A percentile compares a stretch with the other conserved stretches of the same genome.
phyloP scores from a whole-genome alignment of 805 yeast genomes.

The Zygoascus ofunaensis region DNA sequence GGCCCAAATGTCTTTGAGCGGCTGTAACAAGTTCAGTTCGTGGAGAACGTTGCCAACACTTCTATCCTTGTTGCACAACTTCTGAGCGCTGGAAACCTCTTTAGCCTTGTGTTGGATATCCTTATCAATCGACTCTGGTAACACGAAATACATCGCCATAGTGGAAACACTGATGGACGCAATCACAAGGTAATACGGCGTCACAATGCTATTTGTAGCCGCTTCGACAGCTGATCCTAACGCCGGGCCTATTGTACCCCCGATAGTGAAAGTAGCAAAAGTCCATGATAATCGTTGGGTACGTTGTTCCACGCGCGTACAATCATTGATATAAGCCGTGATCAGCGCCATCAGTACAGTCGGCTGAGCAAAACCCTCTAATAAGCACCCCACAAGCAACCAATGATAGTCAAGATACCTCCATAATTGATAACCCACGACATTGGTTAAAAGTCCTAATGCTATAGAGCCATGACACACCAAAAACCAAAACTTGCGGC shows the following conservation, averaged over 20 bases:
- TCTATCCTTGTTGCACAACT: no score
- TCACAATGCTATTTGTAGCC: not conserved
- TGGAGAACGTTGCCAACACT: not conserved
- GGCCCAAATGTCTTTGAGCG: not conserved
- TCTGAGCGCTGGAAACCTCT: not conserved
- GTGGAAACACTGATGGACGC: not conserved
- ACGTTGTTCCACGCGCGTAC: not conserved
- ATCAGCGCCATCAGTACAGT: slow-evolving; percentile 2
- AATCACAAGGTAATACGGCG: slow-evolving; percentile 1
- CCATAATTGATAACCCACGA: not conserved
- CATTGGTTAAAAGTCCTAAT: slow-evolving; percentile 2
- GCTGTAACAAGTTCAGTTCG: slow-evolving; percentile 1
- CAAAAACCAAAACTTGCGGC: not conserved
- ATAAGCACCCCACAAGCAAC: slow-evolving; percentile 1
- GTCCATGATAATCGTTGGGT: not conserved
- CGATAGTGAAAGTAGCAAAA: not conserved
- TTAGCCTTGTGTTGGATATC: not conserved
- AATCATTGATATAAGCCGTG: slow-evolving; percentile 1
- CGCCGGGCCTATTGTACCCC: slow-evolving; percentile 2
- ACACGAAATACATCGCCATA: not conserved
- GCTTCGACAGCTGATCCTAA: not conserved
- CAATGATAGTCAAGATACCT: not conserved
- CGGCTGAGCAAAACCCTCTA: slow-evolving; percentile 5
- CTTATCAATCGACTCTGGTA: slow-evolving; percentile 1
- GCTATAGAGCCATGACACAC: not conserved